Base-by-base conservation (phyloP, 2,329 filamentous ascomycete species). In the Diaporthe helianthi region DNA sequence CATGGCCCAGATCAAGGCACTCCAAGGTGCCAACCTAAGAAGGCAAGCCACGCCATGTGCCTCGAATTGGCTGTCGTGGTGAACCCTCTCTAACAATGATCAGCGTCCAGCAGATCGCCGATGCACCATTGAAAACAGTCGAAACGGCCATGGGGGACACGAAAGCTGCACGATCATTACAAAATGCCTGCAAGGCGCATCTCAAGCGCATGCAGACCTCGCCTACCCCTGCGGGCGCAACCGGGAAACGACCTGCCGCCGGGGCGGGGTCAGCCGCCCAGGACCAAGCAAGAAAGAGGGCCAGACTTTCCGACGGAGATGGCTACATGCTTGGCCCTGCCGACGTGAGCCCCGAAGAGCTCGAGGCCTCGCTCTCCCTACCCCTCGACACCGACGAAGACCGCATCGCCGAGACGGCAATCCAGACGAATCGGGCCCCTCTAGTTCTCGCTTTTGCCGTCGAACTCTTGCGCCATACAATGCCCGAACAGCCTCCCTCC, bases 401-500 rank as follows among this genome's bases (percentile, higher is more conserved):
- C 1, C 80, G 84, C 9, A 87, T 97, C 5, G 81, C 83, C 17
- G 78, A 80, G 2, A 87, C 87, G 1, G 81, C 83, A 0, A 74
- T 97, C 1, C 82, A 90, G 71, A 96, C 93, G 0, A 97, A 97
- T 75, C 85, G 94, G 47, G 93, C 94, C 2, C 93, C 94, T 1
- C 81, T 97, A 1, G 89, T 97, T 1, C 84, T 97, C 6, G 93
- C 93, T 0, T 97, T 97, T 78, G 89, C 91, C 0, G 87, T 93
- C 17, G 87, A 89, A 70, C 77, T 95, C 60, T 78, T 97, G 55
- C 90, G 92, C 54, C 90, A 91, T 76, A 97, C 93, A 0, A 95
- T 94, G 90, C 92, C 93, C 0, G 90, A 92, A 73, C 94, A 97
- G 77, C 93, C 93, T 3, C 84, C 90, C 3, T 96, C 92, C n/a